Evolutionary conservation across 768 basidiomycete genomes (phyloP).

Genomic region (Candolleomyces aberdarensis): DNA sequence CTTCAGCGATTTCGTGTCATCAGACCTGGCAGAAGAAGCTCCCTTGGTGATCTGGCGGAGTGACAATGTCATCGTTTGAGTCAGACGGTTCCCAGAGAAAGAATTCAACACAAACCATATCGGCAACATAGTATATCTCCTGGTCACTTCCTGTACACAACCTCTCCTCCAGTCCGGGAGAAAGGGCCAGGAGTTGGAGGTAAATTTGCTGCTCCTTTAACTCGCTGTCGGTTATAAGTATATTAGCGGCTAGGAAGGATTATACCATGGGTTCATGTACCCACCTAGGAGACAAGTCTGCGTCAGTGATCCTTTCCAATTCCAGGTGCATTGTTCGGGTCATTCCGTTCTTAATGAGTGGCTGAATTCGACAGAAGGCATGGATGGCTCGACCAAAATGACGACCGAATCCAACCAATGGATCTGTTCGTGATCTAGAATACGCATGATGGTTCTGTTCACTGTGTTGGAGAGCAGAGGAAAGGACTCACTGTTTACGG

Average conservation of each 20-base stretch:
- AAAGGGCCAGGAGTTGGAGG: slow-evolving; percentile 10
- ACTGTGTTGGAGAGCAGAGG: no score
- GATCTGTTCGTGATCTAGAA: slow-evolving; percentile 11
- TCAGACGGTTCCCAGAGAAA: no score
- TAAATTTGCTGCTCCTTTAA: slow-evolving; percentile 13
- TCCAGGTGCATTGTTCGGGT: slow-evolving; percentile 6
- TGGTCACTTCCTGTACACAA: slow-evolving; percentile 12
- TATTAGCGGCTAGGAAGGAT: not conserved
- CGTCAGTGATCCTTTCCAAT: slow-evolving; percentile 3
- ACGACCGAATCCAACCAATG: slow-evolving; percentile 16
- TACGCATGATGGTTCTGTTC: not conserved
- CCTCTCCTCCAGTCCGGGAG: slow-evolving; percentile 13
- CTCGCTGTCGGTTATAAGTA: slow-evolving; percentile 7
- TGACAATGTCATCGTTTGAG: not conserved
- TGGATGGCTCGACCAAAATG: slow-evolving; percentile 19
- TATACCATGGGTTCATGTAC: not conserved
- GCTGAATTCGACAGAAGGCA: slow-evolving; percentile 18
- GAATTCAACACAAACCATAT: slow-evolving; percentile 9
- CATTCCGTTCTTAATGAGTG: slow-evolving; percentile 16
- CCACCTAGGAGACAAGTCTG: slow-evolving; percentile 5
- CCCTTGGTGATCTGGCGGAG: slow-evolving; percentile 15
- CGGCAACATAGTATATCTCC: slow-evolving; percentile 11
- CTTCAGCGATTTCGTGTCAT: slow-evolving; percentile 4
- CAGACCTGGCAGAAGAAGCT: slow-evolving; percentile 1
- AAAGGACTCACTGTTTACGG: no score